Evolutionary conservation across 345 rosid genomes (phyloP), one percentile per base, ranked within the genome.

Genomic region (Gossypium mustelinum): DNA sequence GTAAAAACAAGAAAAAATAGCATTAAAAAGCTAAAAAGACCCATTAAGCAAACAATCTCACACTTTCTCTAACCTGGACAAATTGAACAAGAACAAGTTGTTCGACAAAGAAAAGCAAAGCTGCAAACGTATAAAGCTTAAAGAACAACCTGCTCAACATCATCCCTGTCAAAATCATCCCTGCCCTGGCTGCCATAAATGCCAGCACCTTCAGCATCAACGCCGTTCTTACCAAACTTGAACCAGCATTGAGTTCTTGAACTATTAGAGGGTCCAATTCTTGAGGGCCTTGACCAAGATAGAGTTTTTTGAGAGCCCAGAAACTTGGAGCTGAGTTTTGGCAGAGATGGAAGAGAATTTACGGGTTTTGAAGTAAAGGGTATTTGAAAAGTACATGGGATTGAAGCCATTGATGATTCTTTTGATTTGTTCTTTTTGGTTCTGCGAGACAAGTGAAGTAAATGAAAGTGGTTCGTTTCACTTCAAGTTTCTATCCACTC

Each of bases 151-250:
- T 94, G 97, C 76, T 94, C 98, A n/a, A 94, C 97, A 70, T 94
- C 97, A 80, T 94, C 98, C 85, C 89, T 87, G 72, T 92, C 97
- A 73, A 92, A 94, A 78, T 94, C 98, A 73, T 89, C 97, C 24
- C 98, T 86, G 11, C 83, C 66, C 50, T 94, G 98, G 79, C 97
- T 90, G 9, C 97, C 97, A 82, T 94, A 94, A 77, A 92, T 90
- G 51, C 98, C 98, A 70, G 98, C 97, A 72, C 90, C 89, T 81
- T 92, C 94, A 67, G 98, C 95, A 77, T 94, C 97, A n/a, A 90
- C 94, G 18, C 97, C 98, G 78, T 81, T 88, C 78, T 89, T 88
- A 54, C 97, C 97, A 75, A 94, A 90, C 87, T 78, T 89, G 85
- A 94, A 94, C 93, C 94, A 94, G 84, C 96, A 89, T 75, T 73